Base-by-base conservation (phyloP, 2,329 filamentous ascomycete species). In the Fusarium circinatum region DNA sequence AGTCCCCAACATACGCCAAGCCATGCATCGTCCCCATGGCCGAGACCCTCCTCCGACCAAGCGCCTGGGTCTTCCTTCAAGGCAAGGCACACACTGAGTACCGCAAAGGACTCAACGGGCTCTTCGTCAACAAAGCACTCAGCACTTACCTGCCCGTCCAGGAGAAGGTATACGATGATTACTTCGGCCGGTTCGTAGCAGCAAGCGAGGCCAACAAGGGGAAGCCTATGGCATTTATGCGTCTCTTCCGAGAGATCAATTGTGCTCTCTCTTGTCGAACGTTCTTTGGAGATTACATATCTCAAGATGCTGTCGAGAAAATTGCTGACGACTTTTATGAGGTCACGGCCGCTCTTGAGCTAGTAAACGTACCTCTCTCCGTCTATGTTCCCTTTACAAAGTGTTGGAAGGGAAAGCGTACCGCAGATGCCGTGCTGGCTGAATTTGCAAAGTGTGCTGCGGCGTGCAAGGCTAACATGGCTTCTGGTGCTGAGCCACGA, bases 271-370 rank as follows among this genome's bases (percentile, higher is more conserved):
- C 92, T 13, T 94, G 92, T 84, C 89, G 93, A 54, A 95, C 93
- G 14, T 95, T 95, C 78, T 92, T 94, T 52, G 93, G 93, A 30
- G 89, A 94, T 83, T 95, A 95, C 84, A 94, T 94, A 82, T 89
- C 89, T 14, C 89, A 94, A 48, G 89, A 90, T 68, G 88, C 89
- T 9, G 89, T 95, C 65, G 91, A 93, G 84, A 91, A 88, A 80
- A 93, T 95, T 65, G 91, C 93, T 24, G 90, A 94, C 78, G 93
- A 95, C 82, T 95, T 93, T 81, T 95, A 94, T 81, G 86, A 91
- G 68, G 92, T 93, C 76, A 95, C 93, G 9, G 93, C 91, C 28
- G 93, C 93, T 1, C 87, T 95, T 48, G 93, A 95, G 81, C 87
- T 95, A 28, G 93, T 95, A 84, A 95, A 95, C 82, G 90, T 95